Evolutionary conservation across 2,329 filamentous ascomycete genomes (phyloP), one percentile per base, ranked within the genome.

Genomic region (Aspergillus ochraceoroseus): DNA sequence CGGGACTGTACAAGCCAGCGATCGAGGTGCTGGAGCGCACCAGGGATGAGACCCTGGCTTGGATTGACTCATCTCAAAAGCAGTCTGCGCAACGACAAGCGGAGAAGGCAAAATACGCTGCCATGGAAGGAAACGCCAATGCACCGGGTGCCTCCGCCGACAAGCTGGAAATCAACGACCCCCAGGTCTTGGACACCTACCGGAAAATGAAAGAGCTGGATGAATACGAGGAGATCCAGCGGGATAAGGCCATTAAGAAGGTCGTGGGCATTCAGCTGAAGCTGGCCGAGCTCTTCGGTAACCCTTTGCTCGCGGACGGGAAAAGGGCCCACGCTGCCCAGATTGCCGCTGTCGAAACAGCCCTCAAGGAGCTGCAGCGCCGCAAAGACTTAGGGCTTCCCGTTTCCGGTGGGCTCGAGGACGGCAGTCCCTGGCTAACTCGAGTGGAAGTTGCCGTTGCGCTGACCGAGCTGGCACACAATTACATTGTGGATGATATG

Each of bases 21-120:
- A 81, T 86, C 42, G 77, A 86, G 34, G 80, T 95, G 3, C 68
- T 95, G 20, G 86, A 94, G 62, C 76, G 80, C n/a, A 73, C 94
- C 28, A 74, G 83, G 47, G 65, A 62, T 4, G 87, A 95, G 58
- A 84, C 82, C 51, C 52, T 79, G 44, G 61, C 62, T 2, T 68
- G 62, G 63, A 50, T 67, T 8, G 53, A 61, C 8, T 42, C 52
- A 32, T 51, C 55, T 6, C 48, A 54, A 31, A 54, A 51, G 14
- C 19, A 20, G 18, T 19, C 9, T 19, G 34, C 13, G 9, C 15
- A 22, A 7, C 25, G 12, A 11, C 15, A 44, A 18, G 48, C 56
- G 43, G 20, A 51, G 27, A 42, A 45, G 9, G 46, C 20, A 22
- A 45, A 22, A 27, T 35, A 44, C 12, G 44, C 13, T 19, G 42